Evolutionary conservation across 495 filamentous ascomycete genomes (phyloP).

Genomic region (Thozetella sp.): DNA sequence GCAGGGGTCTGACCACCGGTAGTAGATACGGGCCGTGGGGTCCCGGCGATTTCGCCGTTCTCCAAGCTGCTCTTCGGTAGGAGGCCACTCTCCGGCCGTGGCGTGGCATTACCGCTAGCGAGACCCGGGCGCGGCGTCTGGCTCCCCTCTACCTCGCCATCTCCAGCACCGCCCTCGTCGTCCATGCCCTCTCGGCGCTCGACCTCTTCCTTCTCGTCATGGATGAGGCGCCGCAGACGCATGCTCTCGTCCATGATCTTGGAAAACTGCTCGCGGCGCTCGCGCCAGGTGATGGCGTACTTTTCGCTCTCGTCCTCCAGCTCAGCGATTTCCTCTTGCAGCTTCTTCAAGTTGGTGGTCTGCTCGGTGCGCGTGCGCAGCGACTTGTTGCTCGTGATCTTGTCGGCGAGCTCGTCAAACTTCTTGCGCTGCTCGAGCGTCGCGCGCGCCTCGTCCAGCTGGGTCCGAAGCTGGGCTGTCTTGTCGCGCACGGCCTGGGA

Average conservation of each 20-base stretch:
- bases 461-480: conserved; percentile 67
- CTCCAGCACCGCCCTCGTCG: conserved; percentile 67
- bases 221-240: conserved; percentile 80
- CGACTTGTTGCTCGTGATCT: conserved; percentile 80
- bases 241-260: conserved; percentile 89
- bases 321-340: conserved; percentile 86
- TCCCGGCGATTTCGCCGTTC: conserved; percentile 38
- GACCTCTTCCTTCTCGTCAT: conserved; percentile 93
- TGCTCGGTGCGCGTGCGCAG: conserved; percentile 85
- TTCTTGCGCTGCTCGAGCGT: conserved; percentile 77
- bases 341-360: conserved; percentile 71
- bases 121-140: conserved; percentile 42
- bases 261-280: conserved; percentile 85
- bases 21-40: conserved; percentile 44
- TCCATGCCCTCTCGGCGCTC: conserved; percentile 78
- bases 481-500: conserved; percentile 78
- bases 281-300: conserved; percentile 82
- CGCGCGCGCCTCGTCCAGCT: conserved; percentile 76
- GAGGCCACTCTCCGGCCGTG: conserved; percentile 36
- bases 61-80: conserved; percentile 32
- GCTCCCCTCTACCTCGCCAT: conserved; percentile 28
- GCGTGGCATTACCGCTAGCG: conserved; percentile 37
- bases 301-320: conserved; percentile 80
- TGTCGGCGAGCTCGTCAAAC: conserved; percentile 84
- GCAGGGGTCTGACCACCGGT: conserved; percentile 68